Percentiles rank a stretch among this genome's conserved stretches.
Evolutionary conservation across 192 early-diverging fungal species (phyloP).

Genomic region (Geranomyces michiganensis): DNA sequence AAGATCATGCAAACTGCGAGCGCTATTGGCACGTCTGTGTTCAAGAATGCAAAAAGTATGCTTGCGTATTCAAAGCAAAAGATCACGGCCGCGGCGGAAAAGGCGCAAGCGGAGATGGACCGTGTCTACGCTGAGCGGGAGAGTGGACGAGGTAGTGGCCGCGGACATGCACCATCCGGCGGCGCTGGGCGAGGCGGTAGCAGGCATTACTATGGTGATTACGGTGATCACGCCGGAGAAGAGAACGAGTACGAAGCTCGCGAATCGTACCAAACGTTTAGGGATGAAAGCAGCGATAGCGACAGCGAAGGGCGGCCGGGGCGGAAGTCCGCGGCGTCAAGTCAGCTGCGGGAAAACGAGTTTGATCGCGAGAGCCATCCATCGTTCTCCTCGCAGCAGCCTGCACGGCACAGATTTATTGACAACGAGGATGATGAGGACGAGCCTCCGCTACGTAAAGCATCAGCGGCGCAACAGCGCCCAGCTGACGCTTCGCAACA

Average conservation of each 20-base stretch:
- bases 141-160: background rate
- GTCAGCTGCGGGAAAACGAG: too few species aligned
- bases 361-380: too few species aligned
- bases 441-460: too few species aligned
- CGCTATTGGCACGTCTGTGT: conserved; percentile 57
- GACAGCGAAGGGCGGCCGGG: background rate
- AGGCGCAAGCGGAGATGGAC: conserved; percentile 64
- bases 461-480: too few species aligned
- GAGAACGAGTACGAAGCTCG: background rate
- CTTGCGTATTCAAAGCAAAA: conserved; percentile 56
- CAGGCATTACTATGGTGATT: conserved; percentile 14
- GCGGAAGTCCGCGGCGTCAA: too few species aligned
- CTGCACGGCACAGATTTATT: too few species aligned
- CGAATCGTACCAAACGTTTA: background rate
- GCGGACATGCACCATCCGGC: background rate
- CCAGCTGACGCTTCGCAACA: background rate
- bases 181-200: background rate
- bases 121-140: conserved; percentile 26
- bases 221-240: conserved; percentile 23
- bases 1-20: conserved; percentile 59
- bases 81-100: conserved; percentile 61
- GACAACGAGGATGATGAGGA: too few species aligned
- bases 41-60: conserved; percentile 68
- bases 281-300: background rate
- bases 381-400: too few species aligned